Evolutionary conservation across 805 yeast genomes (phyloP), one percentile per base, ranked within the genome.

Genomic region (Metschnikowia orientalis): DNA sequence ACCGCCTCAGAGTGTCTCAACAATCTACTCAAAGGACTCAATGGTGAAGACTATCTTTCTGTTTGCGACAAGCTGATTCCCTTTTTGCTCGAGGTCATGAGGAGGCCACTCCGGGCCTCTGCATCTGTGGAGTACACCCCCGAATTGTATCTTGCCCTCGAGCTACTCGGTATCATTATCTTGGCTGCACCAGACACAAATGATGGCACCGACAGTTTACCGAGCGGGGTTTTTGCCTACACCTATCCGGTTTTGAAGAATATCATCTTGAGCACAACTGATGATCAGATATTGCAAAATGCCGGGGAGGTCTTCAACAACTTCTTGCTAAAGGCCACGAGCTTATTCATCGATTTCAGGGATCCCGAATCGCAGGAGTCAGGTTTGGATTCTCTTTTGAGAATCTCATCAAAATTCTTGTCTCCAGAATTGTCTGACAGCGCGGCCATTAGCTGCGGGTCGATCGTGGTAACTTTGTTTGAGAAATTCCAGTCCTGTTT

Each of bases 401-500:
- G 70, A 19, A 74, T 82, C 9, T 77, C 81, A 2, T 74, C 84
- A 3, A 78, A 78, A 48, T 73, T 87, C 32, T 67, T 90, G 19
- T 75, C 83, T 1, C 85, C 95, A 1, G 67, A 68, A 6, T 63
- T 84, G 36, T 72, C 82, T 10, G 97, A 88, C 45, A 73, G 81
- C 26, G 95, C 95, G 0, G 89, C 94, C 1, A 68, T 79, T 58
- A 81, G 83, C 37, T 74, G 85, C 26, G 97, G 90, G 8, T 61
- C 70, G 6, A 71, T 84, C 14, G 77, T 83, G 2, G 65, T 73
- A 8, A 71, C 81, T 0, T 63, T 81, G 20, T 66, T 84, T 22
- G 72, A 73, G 12, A 72, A 71, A 38, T 79, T 61, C 34, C 67
- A 63, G 34, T 38, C 54, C 6, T 51, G 59, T 27, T 54, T 74